These are phyloP conservation scores for Saccharomycopsis fermentans DNA, from an alignment of 805 yeast species.

Conservation along the genomic window DNA sequence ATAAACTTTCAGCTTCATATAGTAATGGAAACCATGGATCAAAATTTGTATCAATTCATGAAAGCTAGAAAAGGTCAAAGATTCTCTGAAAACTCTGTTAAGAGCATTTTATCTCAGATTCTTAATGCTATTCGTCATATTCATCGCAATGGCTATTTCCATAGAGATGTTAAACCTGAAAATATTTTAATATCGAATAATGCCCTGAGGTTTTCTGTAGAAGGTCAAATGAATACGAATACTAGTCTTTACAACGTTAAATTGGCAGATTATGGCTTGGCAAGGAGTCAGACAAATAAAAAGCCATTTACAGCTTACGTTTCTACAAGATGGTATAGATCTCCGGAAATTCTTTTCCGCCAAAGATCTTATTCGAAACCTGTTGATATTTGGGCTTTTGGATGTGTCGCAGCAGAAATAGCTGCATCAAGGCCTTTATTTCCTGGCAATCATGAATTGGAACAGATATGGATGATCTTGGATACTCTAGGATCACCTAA, in stretches of 20 bases:
- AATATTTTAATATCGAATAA: conserved; percentile 62
- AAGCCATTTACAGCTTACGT: conserved; percentile 65
- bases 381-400: conserved; percentile 82
- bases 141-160: conserved; percentile 59
- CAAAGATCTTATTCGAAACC: conserved; percentile 55
- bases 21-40: conserved; percentile 83
- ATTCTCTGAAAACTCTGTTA: conserved; percentile 50
- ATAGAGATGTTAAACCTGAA: conserved; percentile 91
- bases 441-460: conserved; percentile 72
- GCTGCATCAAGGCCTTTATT: conserved; percentile 69
- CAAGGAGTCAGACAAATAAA: conserved; percentile 45
- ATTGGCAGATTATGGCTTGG: conserved; percentile 73
- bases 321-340: conserved; percentile 78
- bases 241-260: conserved; percentile 45
- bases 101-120: conserved; percentile 60
- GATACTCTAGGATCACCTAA: conserved; percentile 66
- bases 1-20: conserved; percentile 53
- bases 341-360: conserved; percentile 70
- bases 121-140: conserved; percentile 75
- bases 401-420: conserved; percentile 63
- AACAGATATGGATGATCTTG: conserved; percentile 64
- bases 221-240: conserved; percentile 24
- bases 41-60: conserved; percentile 70
- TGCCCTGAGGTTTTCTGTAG: conserved; percentile 29
- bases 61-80: conserved; percentile 42